These are phyloP conservation scores for Solanum gracilifrons DNA, from an alignment of 257 asterid genomes.

Conservation along the genomic window DNA sequence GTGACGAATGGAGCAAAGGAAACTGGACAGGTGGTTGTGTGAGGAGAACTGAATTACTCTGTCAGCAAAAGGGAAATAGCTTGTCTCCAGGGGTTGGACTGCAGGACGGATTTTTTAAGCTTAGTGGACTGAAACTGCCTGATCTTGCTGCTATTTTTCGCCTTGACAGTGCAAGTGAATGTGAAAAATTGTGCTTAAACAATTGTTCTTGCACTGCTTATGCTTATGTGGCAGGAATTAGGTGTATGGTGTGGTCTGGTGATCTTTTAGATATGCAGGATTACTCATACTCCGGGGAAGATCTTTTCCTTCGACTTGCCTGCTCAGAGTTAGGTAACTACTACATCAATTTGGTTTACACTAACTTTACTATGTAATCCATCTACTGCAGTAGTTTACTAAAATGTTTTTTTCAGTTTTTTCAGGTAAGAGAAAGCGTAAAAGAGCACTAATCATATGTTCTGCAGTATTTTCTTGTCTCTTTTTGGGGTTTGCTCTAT, in stretches of 20 bases:
- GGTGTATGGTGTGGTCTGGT: constrained; percentile 26
- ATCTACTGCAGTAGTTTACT: background rate
- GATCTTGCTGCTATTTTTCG: constrained; percentile 2
- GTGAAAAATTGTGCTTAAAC: constrained; percentile 10
- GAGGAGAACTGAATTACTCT: constrained; percentile 5
- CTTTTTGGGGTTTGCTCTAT: background rate
- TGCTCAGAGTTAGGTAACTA: constrained; percentile 7
- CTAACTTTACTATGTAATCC: background rate
- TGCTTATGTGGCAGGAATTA: constrained; percentile 12
- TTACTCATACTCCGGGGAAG: constrained; percentile 2
- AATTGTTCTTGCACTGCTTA: constrained; percentile 29
- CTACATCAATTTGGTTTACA: background rate
- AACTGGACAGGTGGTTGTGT: constrained; percentile 24
- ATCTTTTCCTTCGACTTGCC: constrained; percentile 15
- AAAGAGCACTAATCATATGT: background rate
- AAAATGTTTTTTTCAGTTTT: background rate
- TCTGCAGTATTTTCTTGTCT: background rate
- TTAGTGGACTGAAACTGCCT: constrained; percentile 19
- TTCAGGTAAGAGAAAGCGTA: constrained; percentile 1
- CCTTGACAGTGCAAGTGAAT: background rate
- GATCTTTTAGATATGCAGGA: constrained; percentile 15
- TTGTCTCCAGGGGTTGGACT: background rate
- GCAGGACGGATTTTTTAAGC: constrained; percentile 12
- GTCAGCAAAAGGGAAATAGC: constrained; percentile 1
- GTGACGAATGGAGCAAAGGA: constrained; percentile 12